phyloP scores from a whole-genome alignment of 805 yeast genomes.

The Starmera dryadoides region DNA sequence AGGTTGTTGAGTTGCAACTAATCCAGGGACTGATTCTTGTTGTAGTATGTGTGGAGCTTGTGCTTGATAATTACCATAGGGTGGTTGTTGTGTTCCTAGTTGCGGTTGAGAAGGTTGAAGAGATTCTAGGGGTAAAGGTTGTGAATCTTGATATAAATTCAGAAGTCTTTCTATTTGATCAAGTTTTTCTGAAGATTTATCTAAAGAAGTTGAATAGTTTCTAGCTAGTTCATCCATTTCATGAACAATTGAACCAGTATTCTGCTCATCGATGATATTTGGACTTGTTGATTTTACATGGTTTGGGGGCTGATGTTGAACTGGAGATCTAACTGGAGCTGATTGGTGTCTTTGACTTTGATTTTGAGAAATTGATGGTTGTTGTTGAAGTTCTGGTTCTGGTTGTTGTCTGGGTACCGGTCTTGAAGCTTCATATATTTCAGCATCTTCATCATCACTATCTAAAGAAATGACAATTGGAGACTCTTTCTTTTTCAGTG shows the following conservation, averaged over 20 bases:
- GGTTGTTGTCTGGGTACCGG: background rate
- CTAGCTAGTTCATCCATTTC: background rate
- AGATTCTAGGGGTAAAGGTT: background rate
- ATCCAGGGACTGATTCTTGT: too few relatives aligned
- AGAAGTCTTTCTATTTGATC: background rate
- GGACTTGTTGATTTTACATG: too few relatives aligned
- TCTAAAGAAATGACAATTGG: slow-evolving; percentile 43
- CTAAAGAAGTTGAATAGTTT: background rate
- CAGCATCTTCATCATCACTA: slow-evolving; percentile 40
- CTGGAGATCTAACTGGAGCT: background rate
- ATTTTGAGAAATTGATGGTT: background rate
- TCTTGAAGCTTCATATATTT: slow-evolving; percentile 1
- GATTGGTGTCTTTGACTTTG: background rate
- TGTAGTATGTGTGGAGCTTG: too few relatives aligned
- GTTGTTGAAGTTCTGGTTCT: background rate
- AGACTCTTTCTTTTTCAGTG: slow-evolving; percentile 6
- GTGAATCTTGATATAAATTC: background rate
- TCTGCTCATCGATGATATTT: too few relatives aligned
- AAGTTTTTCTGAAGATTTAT: background rate
- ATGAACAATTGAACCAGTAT: background rate
- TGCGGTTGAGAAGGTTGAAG: background rate
- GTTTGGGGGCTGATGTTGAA: background rate
- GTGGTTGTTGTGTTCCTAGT: too few relatives aligned
- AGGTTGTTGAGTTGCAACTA: background rate
- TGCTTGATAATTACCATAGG: too few relatives aligned